Base-by-base conservation (phyloP, 2,329 filamentous ascomycete genomes). In the Cordyceps fumosorosea region DNA sequence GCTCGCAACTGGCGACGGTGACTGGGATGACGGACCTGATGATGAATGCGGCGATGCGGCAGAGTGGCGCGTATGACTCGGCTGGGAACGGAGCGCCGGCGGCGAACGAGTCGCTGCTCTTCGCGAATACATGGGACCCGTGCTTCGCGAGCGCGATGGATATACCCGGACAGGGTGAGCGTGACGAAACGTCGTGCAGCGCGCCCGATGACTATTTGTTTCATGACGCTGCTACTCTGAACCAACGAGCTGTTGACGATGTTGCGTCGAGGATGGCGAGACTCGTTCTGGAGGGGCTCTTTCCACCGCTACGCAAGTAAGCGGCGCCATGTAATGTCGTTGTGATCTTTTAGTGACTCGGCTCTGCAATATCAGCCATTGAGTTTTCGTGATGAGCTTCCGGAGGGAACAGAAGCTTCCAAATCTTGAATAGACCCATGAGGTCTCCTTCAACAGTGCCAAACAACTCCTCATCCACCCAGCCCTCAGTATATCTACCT, bases 171-270 rank as follows among this genome's bases (percentile, higher is more conserved):
- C 55, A 67, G 8, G 62, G 68, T 26, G 57, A 61, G 54, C 45
- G 65, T 16, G 60, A 62, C 20, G 48, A 50, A 11, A 12, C 44
- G 2, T 62, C 74, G 29, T 85, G 83, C 66, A 69, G 75, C 2
- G 67, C 70, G 3, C 79, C 79, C 1, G 71, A 78, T 16, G 73
- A 78, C 14, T 79, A 82, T 63, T 71, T 86, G 2, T 85, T 84
- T 68, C 80, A 78, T 69, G 80, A 81, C 55, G 73, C 75, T 0
- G 83, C 83, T 48, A 80, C 75, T 0, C 70, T 84, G 6, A 68
- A 67, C 40, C 70, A 74, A 61, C 68, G 71, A n/a, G 73, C 74
- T 12, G 68, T 67, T 24, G 64, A 67, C 53, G 65, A 65, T 7
- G 62, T 71, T 7, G 66, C 66, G 1, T 63, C 64, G 50, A 44